Evolutionary conservation across 2,329 filamentous ascomycete species (phyloP).

Genomic region (Aspergillus sp.): DNA sequence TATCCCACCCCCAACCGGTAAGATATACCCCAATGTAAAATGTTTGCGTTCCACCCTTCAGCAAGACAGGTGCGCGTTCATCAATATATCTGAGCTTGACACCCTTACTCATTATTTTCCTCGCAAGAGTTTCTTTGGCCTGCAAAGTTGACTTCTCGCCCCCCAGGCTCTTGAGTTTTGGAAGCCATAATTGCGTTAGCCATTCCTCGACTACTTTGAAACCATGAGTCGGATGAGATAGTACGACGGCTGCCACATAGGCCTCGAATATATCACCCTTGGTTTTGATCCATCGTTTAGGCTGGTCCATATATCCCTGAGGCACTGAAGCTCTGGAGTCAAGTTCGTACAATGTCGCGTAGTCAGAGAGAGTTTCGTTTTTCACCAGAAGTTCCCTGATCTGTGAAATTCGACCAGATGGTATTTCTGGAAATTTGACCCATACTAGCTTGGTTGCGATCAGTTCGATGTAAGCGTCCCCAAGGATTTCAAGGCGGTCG

Average conservation of each 20-base stretch:
- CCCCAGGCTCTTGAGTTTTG: constrained; percentile 43
- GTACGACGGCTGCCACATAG: constrained; percentile 70
- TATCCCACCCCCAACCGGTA: constrained; percentile 40
- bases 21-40: constrained; percentile 42
- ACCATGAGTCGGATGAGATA: constrained; percentile 58
- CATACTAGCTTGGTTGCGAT: constrained; percentile 69
- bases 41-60: constrained; percentile 30
- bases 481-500: constrained; percentile 79
- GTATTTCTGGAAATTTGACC: constrained; percentile 57
- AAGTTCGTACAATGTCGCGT: constrained; percentile 62
- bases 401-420: constrained; percentile 63
- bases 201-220: constrained; percentile 56
- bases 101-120: constrained; percentile 48
- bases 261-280: constrained; percentile 85
- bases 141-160: constrained; percentile 24
- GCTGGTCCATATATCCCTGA: constrained; percentile 34
- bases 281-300: constrained; percentile 60
- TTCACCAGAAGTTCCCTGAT: constrained; percentile 71
- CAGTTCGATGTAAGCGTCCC: constrained; percentile 76
- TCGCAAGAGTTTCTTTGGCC: constrained; percentile 48
- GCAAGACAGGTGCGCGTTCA: constrained; percentile 27
- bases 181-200: constrained; percentile 68
- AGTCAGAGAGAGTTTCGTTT: constrained; percentile 67
- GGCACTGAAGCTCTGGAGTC: constrained; percentile 56
- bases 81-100: constrained; percentile 54